Percentiles rank a stretch among this genome's conserved stretches.
Conservation (phyloP, 2,329 filamentous ascomycete genomes). For the Knufia fluminis region DNA sequence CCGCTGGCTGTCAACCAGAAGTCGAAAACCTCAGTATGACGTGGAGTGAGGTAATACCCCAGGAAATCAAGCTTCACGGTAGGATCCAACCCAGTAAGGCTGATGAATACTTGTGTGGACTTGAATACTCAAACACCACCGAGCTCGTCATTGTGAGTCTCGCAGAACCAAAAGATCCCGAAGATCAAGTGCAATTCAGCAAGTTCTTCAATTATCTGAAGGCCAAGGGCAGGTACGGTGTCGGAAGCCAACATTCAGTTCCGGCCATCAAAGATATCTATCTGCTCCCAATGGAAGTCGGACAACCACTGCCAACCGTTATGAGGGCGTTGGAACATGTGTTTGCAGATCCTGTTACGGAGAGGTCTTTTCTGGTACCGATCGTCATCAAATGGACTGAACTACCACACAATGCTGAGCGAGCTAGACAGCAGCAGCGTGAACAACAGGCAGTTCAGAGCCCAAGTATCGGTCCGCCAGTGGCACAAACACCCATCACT, state of each 20-base stretch:
- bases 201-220: slow-evolving; percentile 82
- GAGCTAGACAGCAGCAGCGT: slow-evolving; percentile 23
- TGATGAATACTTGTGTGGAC: slow-evolving; percentile 79
- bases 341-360: slow-evolving; percentile 61
- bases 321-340: slow-evolving; percentile 82
- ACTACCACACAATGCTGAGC: slow-evolving; percentile 27
- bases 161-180: slow-evolving; percentile 38
- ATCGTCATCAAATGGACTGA: slow-evolving; percentile 66
- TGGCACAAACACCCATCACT: slow-evolving; percentile 25
- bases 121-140: slow-evolving; percentile 71
- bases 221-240: slow-evolving; percentile 72
- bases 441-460: slow-evolving; percentile 10
- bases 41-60: slow-evolving; percentile 69
- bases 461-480: slow-evolving; percentile 10
- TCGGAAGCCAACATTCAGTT: slow-evolving; percentile 66
- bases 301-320: slow-evolving; percentile 68
- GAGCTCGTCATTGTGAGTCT: slow-evolving; percentile 77
- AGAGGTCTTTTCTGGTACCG: slow-evolving; percentile 71
- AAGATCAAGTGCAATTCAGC: slow-evolving; percentile 56
- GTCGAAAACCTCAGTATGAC: slow-evolving; percentile 22
- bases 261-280: slow-evolving; percentile 83
- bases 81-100: slow-evolving; percentile 73
- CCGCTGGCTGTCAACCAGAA: slow-evolving; percentile 63
- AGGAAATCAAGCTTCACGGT: slow-evolving; percentile 52
- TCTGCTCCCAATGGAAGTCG: slow-evolving; percentile 72